A percentile compares a stretch with the other conserved stretches of the same genome.
Evolutionary conservation across 2,329 filamentous ascomycete species (phyloP).

Genomic region (Whalleya microplaca): DNA sequence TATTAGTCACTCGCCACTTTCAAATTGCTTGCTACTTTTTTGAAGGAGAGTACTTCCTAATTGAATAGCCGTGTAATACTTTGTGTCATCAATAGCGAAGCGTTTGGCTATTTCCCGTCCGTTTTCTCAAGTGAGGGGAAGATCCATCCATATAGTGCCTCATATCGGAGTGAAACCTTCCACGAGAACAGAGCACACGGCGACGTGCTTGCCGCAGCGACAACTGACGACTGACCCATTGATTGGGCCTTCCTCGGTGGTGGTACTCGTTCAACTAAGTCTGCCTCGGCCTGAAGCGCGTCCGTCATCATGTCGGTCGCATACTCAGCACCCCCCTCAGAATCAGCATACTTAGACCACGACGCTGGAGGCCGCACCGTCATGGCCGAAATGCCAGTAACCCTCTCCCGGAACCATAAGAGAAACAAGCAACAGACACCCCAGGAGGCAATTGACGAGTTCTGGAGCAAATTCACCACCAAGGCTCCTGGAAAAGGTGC

Average conservation of each 20-base stretch:
- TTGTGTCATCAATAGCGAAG: no score
- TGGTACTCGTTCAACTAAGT: background rate
- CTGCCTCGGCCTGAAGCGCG: background rate
- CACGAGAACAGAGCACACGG: no score
- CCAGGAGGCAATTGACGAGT: constrained; percentile 70
- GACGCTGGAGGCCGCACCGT: constrained; percentile 22
- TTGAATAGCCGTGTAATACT: no score
- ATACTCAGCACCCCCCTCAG: constrained; percentile 20
- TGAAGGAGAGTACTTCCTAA: no score
- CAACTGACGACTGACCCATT: background rate
- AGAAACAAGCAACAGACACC: constrained; percentile 59
- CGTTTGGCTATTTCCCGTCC: no score
- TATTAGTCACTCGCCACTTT: no score
- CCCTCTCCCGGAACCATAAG: constrained; percentile 22
- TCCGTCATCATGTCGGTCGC: constrained; percentile 10
- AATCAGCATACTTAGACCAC: constrained; percentile 20
- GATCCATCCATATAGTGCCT: no score
- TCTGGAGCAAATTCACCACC: constrained; percentile 73
- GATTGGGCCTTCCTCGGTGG: background rate
- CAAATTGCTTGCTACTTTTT: no score
- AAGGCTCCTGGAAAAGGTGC: constrained; percentile 71
- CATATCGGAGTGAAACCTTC: no score
- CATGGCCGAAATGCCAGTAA: constrained; percentile 29
- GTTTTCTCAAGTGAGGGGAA: no score
- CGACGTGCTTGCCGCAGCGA: no score